Conservation (phyloP, 2,329 filamentous ascomycete species). For the Cyphellophora europaea region DNA sequence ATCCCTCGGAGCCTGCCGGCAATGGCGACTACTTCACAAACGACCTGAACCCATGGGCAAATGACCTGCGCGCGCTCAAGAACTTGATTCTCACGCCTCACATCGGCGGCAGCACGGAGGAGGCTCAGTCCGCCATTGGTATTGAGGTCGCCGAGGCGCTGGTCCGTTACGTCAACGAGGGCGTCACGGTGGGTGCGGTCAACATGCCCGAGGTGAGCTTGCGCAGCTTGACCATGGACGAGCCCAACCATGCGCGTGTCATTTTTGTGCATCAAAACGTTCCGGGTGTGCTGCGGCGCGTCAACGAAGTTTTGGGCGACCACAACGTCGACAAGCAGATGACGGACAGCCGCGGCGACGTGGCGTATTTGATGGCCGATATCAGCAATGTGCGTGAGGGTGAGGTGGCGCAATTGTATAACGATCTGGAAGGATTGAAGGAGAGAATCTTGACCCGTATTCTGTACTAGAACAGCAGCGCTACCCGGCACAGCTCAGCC, state of each 20-base stretch:
- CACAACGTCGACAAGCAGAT: conserved; percentile 99
- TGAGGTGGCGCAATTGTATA: conserved; percentile 79
- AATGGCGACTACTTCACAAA: conserved; percentile 94
- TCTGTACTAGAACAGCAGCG: conserved; percentile 16
- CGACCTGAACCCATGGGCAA: conserved; percentile 71
- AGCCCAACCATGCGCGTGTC: conserved; percentile 80
- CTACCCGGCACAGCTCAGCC: too few relatives aligned
- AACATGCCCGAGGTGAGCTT: conserved; percentile 94
- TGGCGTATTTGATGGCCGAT: conserved; percentile 96
- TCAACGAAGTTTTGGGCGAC: conserved; percentile 87
- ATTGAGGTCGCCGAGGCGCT: conserved; percentile 83
- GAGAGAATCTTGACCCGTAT: conserved; percentile 17
- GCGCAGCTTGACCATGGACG: conserved; percentile 80
- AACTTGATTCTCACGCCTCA: conserved; percentile 95
- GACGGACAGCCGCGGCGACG: conserved; percentile 85
- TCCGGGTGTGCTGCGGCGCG: conserved; percentile 86
- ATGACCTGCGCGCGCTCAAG: conserved; percentile 73
- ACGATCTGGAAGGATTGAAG: conserved; percentile 64
- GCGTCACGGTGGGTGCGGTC: conserved; percentile 80
- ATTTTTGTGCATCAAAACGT: conserved; percentile 97
- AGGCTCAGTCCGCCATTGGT: conserved; percentile 92
- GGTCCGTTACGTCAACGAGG: conserved; percentile 92
- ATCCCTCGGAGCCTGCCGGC: conserved; percentile 82
- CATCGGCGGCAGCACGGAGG: conserved; percentile 95
- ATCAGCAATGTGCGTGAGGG: conserved; percentile 73